phyloP scores from a whole-genome alignment of 805 yeast species.

The Wickerhamiella allomyrinae region DNA sequence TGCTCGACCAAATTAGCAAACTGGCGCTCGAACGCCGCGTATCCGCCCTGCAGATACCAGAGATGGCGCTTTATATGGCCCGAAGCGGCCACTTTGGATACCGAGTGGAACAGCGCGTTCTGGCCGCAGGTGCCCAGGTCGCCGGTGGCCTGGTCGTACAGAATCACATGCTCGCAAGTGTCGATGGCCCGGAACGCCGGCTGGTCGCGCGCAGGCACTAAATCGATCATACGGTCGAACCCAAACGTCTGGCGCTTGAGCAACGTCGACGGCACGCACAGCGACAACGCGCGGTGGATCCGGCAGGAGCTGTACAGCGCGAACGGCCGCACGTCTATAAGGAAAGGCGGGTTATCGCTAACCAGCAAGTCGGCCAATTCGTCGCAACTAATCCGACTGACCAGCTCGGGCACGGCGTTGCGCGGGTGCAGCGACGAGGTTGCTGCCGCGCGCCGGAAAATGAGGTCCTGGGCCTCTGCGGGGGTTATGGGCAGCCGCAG shows the following conservation, averaged over 20 bases:
- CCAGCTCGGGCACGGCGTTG: slow-evolving; percentile 5
- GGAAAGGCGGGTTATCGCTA: slow-evolving; percentile 19
- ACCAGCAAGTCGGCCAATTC: not conserved
- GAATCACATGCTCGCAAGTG: slow-evolving; percentile 23
- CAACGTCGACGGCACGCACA: slow-evolving; percentile 82
- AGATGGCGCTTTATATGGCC: slow-evolving; percentile 9
- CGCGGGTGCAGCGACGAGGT: slow-evolving; percentile 3
- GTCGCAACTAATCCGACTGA: slow-evolving; percentile 1
- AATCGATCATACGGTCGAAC: slow-evolving; percentile 28
- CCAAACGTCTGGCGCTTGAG: slow-evolving; percentile 62
- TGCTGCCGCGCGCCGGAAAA: not conserved
- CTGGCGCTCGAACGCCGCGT: slow-evolving; percentile 1
- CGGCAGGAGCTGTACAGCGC: slow-evolving; percentile 53
- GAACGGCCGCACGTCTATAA: slow-evolving; percentile 70
- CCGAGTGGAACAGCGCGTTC: slow-evolving; percentile 17
- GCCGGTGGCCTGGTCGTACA: slow-evolving; percentile 34
- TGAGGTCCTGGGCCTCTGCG: slow-evolving; percentile 1
- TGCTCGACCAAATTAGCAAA: slow-evolving; percentile 5
- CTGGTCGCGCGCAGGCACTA: slow-evolving; percentile 24
- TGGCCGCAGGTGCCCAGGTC: slow-evolving; percentile 10
- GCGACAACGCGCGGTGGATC: slow-evolving; percentile 47
- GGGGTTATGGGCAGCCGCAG: slow-evolving; percentile 7
- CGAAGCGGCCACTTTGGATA: slow-evolving; percentile 11
- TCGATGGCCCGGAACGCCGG: slow-evolving; percentile 16
- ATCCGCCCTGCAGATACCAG: slow-evolving; percentile 20